phyloP scores from a whole-genome alignment of 306 rosid genomes.

The Quercus variabilis region DNA sequence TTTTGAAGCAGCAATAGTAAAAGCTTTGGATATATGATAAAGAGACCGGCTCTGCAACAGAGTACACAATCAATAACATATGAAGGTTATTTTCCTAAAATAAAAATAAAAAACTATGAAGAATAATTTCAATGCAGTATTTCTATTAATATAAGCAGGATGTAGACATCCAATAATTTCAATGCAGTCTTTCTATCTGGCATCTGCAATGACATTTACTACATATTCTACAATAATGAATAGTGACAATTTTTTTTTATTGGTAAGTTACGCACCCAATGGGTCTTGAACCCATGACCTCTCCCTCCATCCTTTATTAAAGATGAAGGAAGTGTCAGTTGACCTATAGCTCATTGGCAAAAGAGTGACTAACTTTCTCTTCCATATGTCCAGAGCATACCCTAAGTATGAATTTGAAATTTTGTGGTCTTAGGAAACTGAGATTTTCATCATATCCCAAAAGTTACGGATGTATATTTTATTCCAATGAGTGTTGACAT shows the following conservation, averaged over 20 bases:
- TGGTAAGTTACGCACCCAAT: too few species aligned
- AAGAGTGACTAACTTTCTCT: slow-evolving; percentile 1
- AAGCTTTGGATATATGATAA: slow-evolving; percentile 74
- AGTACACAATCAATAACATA: slow-evolving; percentile 19
- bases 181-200: background rate
- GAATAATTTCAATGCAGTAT: background rate
- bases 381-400: background rate
- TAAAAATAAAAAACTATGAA: background rate
- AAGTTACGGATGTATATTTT: background rate
- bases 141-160: background rate
- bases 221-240: background rate
- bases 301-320: too few species aligned
- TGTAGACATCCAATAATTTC: background rate
- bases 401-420: background rate
- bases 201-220: background rate
- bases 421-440: background rate
- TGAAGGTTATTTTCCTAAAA: slow-evolving; percentile 4
- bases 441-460: slow-evolving; percentile 3
- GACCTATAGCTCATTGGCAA: background rate
- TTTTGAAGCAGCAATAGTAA: slow-evolving; percentile 86
- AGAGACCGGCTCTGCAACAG: slow-evolving; percentile 78
- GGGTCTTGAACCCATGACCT: too few species aligned
- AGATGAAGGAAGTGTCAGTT: too few species aligned
- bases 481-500: background rate
- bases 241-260: too few species aligned